phyloP scores from a whole-genome alignment of 2,329 filamentous ascomycete species.

The Emergomyces orientalis region DNA sequence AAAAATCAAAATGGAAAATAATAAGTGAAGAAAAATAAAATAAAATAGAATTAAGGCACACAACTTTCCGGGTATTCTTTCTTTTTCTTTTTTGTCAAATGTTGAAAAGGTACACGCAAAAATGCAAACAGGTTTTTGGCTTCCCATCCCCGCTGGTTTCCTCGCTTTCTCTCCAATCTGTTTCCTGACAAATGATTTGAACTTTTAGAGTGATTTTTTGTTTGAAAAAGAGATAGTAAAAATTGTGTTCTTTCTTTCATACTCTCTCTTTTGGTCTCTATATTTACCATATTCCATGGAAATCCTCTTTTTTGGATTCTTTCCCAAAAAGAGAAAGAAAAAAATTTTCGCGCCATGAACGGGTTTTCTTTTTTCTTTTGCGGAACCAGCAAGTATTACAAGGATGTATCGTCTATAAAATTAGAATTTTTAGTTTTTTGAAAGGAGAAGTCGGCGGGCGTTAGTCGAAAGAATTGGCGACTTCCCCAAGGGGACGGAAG shows the following conservation, averaged over 20 bases:
- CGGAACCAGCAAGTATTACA: slow-evolving; percentile 6
- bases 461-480: background rate
- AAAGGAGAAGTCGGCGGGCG: background rate
- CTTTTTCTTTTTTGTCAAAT: background rate
- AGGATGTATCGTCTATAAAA: slow-evolving; percentile 3
- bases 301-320: background rate
- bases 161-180: background rate
- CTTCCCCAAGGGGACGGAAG: background rate
- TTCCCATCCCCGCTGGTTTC: background rate
- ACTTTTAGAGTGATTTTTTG: background rate
- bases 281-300: background rate
- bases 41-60: background rate
- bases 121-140: slow-evolving; percentile 13
- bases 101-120: slow-evolving; percentile 12
- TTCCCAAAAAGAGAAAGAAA: background rate
- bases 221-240: background rate
- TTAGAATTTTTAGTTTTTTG: background rate
- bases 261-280: background rate
- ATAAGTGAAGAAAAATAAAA: slow-evolving; percentile 5
- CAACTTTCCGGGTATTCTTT: slow-evolving; percentile 6
- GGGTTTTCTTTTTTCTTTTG: background rate
- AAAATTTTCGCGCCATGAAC: background rate
- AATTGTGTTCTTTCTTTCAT: background rate
- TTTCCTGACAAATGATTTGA: background rate
- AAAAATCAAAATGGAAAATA: slow-evolving; percentile 9